Evolutionary conservation across 2,329 filamentous ascomycete species (phyloP).

Genomic region (Sclerotinia spermophila): DNA sequence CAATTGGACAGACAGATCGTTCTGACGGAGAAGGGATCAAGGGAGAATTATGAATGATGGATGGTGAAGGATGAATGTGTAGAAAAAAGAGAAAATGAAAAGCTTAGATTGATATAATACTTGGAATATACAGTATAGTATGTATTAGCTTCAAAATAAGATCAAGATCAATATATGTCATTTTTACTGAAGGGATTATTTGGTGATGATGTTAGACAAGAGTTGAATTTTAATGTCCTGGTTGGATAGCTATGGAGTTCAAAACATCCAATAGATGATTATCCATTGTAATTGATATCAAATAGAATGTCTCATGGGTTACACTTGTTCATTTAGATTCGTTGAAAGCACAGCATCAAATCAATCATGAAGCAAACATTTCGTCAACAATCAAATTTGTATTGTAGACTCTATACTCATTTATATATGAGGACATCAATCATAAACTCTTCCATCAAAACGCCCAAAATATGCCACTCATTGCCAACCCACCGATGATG

Average conservation of each 20-base stretch:
- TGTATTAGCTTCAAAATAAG: not conserved
- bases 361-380: not conserved
- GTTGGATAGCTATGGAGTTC: not conserved
- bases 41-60: not conserved
- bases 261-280: not conserved
- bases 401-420: slow-evolving; percentile 3
- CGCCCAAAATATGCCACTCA: slow-evolving; percentile 10
- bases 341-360: not conserved
- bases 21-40: slow-evolving; percentile 4
- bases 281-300: not conserved
- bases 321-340: not conserved
- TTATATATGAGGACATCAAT: not conserved
- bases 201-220: not conserved
- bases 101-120: not conserved
- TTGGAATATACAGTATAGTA: not conserved
- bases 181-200: not conserved
- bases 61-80: not conserved
- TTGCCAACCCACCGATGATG: slow-evolving; percentile 10
- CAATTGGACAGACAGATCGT: not conserved
- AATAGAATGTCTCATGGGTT: not conserved
- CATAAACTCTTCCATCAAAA: slow-evolving; percentile 8
- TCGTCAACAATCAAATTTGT: not conserved
- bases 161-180: not conserved
- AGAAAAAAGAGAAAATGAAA: not conserved
- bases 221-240: not conserved